phyloP scores from a whole-genome alignment of 148 eudicot genomes.

The Diospyros kaki region DNA sequence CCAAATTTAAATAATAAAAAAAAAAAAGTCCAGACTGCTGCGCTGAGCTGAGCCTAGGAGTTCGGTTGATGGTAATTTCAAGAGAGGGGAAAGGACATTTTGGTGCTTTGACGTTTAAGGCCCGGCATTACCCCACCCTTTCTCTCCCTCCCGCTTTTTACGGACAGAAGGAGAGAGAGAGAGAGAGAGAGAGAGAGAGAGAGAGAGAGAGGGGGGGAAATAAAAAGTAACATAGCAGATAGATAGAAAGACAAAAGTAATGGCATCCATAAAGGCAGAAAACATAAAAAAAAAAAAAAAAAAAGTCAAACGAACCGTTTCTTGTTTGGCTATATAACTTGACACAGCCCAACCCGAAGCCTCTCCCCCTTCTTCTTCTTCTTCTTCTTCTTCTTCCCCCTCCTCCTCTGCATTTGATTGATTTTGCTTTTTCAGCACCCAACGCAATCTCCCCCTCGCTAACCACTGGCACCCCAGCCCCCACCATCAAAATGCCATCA shows the following conservation, averaged over 20 bases:
- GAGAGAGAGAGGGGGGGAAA: background rate
- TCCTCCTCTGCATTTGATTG: background rate
- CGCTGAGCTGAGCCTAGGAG: too few species aligned
- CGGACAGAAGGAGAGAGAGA: slow-evolving; percentile 8
- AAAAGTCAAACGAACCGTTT: slow-evolving; percentile 9
- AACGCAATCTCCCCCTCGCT: slow-evolving; percentile 18
- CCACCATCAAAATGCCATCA: slow-evolving; percentile 3
- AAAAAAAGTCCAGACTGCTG: too few species aligned
- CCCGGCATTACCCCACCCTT: slow-evolving; percentile 13
- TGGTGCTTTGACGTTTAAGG: slow-evolving; percentile 20
- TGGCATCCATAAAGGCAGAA: too few species aligned
- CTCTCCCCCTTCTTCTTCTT: slow-evolving; percentile 24
- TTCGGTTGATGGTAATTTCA: slow-evolving; percentile 6
- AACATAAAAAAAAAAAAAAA: too few species aligned
- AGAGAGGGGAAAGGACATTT: slow-evolving; percentile 1
- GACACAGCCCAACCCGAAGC: slow-evolving; percentile 24
- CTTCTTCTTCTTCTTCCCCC: slow-evolving; percentile 1
- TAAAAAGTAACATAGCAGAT: background rate
- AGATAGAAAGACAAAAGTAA: background rate
- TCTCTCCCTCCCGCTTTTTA: background rate
- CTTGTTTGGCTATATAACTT: slow-evolving; percentile 34
- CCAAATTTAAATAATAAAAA: too few species aligned
- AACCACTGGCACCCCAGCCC: background rate
- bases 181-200: background rate
- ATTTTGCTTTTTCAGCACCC: slow-evolving; percentile 14